phyloP scores from a whole-genome alignment of 1,284 basidiomycete species.

The Mycosarcoma mackinlayi region DNA sequence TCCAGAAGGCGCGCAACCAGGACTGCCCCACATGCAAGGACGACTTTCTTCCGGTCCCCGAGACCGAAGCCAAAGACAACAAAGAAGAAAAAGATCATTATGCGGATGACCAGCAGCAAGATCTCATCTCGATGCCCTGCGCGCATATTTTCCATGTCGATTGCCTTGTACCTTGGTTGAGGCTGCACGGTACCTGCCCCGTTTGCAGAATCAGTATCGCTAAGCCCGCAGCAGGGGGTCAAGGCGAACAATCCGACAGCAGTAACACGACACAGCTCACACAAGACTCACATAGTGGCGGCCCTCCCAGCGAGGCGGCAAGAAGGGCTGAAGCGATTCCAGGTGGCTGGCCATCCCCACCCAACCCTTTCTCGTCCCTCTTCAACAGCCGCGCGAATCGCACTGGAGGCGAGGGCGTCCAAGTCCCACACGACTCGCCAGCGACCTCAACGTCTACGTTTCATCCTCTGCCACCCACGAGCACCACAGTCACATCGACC shows the following conservation, averaged over 20 bases:
- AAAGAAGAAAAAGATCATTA: constrained; percentile 7
- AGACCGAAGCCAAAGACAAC: background rate
- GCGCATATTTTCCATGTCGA: constrained; percentile 58
- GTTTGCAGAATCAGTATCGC: constrained; percentile 55
- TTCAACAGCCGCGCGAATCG: no score
- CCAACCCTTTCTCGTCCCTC: constrained; percentile 22
- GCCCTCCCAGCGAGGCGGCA: background rate
- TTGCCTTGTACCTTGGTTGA: constrained; percentile 62
- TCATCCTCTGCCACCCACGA: constrained; percentile 23
- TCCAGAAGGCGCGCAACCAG: constrained; percentile 48
- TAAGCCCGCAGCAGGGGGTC: constrained; percentile 18
- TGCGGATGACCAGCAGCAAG: constrained; percentile 47
- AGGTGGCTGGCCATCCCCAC: constrained; percentile 31
- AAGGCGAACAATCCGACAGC: background rate
- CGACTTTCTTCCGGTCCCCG: constrained; percentile 37
- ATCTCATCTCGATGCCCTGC: constrained; percentile 58
- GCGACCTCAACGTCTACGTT: constrained; percentile 12
- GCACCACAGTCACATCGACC: constrained; percentile 34
- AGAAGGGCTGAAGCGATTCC: background rate
- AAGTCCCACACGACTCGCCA: constrained; percentile 5
- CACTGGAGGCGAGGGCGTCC: constrained; percentile 4
- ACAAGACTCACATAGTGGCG: background rate
- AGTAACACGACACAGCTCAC: background rate
- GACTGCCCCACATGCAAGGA: constrained; percentile 64
- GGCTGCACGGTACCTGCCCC: constrained; percentile 58